These are phyloP conservation scores for Eleusine indica DNA, from an alignment of 176 grass and related monocot genomes.

Conservation along the genomic window DNA sequence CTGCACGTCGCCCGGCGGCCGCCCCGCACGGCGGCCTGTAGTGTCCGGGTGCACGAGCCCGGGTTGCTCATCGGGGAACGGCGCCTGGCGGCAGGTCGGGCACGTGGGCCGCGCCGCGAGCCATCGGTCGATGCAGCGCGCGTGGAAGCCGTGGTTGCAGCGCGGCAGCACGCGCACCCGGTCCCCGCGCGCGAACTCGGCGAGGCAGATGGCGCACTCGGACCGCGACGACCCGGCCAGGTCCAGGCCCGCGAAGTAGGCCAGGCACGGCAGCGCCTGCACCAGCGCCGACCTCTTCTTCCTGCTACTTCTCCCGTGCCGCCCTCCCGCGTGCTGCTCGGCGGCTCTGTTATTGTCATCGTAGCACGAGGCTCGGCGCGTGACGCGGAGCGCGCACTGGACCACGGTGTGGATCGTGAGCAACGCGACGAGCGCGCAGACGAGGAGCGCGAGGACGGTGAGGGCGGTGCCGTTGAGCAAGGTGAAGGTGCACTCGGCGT, in stretches of 20 bases:
- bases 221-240: slow-evolving; percentile 47
- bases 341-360: background rate
- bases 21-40: background rate
- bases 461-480: slow-evolving; percentile 33
- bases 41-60: background rate
- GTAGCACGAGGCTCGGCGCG: slow-evolving; percentile 29
- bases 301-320: background rate
- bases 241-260: slow-evolving; percentile 47
- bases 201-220: slow-evolving; percentile 86
- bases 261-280: slow-evolving; percentile 37
- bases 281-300: slow-evolving; percentile 11
- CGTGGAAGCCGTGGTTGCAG: slow-evolving; percentile 85
- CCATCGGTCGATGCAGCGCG: slow-evolving; percentile 75
- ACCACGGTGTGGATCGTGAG: slow-evolving; percentile 43
- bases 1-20: background rate
- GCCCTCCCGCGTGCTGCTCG: background rate
- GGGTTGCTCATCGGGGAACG: slow-evolving; percentile 32
- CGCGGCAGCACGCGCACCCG: slow-evolving; percentile 62
- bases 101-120: slow-evolving; percentile 61
- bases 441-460: slow-evolving; percentile 51
- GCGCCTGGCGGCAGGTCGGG: slow-evolving; percentile 68
- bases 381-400: slow-evolving; percentile 40
- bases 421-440: slow-evolving; percentile 54
- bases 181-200: slow-evolving; percentile 64
- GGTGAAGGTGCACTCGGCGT: background rate